Base-by-base conservation (phyloP, 208 protist genomes). In the Trypanosoma platydactyli region DNA sequence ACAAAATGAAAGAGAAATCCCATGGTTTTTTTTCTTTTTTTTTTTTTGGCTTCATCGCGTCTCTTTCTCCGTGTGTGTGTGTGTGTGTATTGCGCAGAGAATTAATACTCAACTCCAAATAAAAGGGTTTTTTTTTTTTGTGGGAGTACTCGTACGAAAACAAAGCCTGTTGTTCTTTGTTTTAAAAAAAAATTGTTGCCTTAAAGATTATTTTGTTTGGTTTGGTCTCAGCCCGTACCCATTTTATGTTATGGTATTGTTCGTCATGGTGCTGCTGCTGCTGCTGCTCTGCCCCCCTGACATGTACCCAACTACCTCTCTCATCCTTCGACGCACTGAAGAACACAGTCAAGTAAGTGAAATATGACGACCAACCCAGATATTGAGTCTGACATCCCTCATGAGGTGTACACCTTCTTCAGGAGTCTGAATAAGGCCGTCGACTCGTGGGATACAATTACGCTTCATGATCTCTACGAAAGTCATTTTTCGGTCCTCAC, bases 331-430 rank as follows among this genome's bases (percentile, higher is more conserved):
- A 16, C 16, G 6, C 13, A 27, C 20, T 20, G 13, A 42, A 63
- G 15, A 5, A 52, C 16, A 27, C 35, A 73, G 24, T 15, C 35
- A 58, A 52, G 48, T 6, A 42, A 57, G 25, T 41, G 22, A 49
- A 64, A 62, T 24, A 95, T 95, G 89, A 69, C 84, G 15, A 91
- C 86, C 30, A 95, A 95, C 68, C 90, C 90, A 44, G 90, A 95
- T 82, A 86, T 92, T 73, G 87, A 95, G 82, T 81, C 78, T n/a
- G 87, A 94, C 67, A 88, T 95, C 46, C 88, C 90, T 12, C 65
- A 73, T 58, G 90, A 93, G 48, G 84, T 95, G 27, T 82, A 83
- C 58, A 63, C 66, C 20, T 95, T 95, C 71, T 84, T 95, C 68
- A 61, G 68, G 40, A 72, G 80, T 7, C 79, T 95, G 27, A 85